phyloP scores from a whole-genome alignment of 441 rosid species.

The Brassica balearica region DNA sequence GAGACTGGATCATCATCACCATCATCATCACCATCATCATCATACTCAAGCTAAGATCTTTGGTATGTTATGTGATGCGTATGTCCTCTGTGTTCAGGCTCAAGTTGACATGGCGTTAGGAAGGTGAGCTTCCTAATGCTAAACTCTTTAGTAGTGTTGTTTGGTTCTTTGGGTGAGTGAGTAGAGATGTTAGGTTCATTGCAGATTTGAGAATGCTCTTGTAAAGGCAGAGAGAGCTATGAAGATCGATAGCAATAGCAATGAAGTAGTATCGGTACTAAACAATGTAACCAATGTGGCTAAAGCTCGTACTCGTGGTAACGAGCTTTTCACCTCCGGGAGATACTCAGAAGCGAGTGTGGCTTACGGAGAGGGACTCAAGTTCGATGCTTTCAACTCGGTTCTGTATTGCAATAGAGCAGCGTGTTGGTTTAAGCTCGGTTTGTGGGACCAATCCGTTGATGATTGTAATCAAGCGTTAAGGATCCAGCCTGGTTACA shows the following conservation, averaged over 20 bases:
- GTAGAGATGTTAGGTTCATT: slow-evolving; percentile 52
- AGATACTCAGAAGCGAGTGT: slow-evolving; percentile 65
- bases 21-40: slow-evolving; percentile 37
- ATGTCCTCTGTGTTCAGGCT: slow-evolving; percentile 60
- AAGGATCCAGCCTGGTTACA: slow-evolving; percentile 61
- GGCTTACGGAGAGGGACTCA: slow-evolving; percentile 77
- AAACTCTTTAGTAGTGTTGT: too few species aligned
- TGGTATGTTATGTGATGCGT: slow-evolving; percentile 59
- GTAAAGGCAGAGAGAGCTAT: slow-evolving; percentile 66
- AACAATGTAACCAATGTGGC: slow-evolving; percentile 59
- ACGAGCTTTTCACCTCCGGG: slow-evolving; percentile 60
- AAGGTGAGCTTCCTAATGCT: slow-evolving; percentile 78
- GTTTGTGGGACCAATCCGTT: slow-evolving; percentile 65
- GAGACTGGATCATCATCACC: slow-evolving; percentile 44
- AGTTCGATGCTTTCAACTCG: slow-evolving; percentile 54
- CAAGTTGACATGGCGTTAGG: slow-evolving; percentile 75
- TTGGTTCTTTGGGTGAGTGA: slow-evolving; percentile 49
- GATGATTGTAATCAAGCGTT: slow-evolving; percentile 76
- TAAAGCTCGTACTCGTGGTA: slow-evolving; percentile 65
- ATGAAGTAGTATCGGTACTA: slow-evolving; percentile 48
- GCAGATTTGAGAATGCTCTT: slow-evolving; percentile 76
- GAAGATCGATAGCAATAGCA: slow-evolving; percentile 40
- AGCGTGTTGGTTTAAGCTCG: slow-evolving; percentile 76
- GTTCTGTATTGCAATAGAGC: slow-evolving; percentile 81
- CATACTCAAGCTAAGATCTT: slow-evolving; percentile 35